Evolutionary conservation across 2,329 filamentous ascomycete species (phyloP), one percentile per base, ranked within the genome.

Genomic region (Metarhizium sp.): DNA sequence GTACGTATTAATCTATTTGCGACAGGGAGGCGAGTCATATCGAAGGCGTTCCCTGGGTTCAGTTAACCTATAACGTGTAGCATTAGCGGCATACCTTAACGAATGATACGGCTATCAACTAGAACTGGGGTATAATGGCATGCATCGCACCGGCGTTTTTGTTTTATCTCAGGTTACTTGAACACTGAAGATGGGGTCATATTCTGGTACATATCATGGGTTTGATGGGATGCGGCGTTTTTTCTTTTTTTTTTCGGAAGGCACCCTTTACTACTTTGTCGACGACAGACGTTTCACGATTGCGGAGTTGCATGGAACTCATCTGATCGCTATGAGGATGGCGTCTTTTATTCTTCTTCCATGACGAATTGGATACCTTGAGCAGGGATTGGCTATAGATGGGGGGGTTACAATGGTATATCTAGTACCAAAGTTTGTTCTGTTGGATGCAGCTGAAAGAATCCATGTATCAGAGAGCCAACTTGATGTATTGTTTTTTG

Each of bases 21-120:
- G 8, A 32, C 18, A 58, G 57, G 54, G 57, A 50, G 52, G 32
- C 57, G 54, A 53, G 57, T 51, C 8, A 54, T 58, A 32, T 58
- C 52, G 8, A 58, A 52, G 43, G 57, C 54, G n/a, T 58, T 58
- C 43, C 57, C 57, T 11, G 57, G 57, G 20, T 58, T 57, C 34
- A 51, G 47, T 40, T 56, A 50, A 47, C 34, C 13, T 43, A 48
- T 42, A 32, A 42, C 32, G 43, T 48, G 11, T 18, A 18, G 36
- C 40, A 49, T 30, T 52, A 36, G 16, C 50, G 38, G 18, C 42
- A 25, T 42, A 40, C 42, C 32, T 55, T 55, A 34, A 55, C n/a
- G 45, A 55, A 43, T 49, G 45, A 52, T n/a, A 52, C 29, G 54
- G 45, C 36, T 25, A 29, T 55, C 36, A 36, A 36, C 14, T 36